These are phyloP conservation scores for Podospora conica DNA, from an alignment of 495 filamentous ascomycete genomes.

Conservation along the genomic window DNA sequence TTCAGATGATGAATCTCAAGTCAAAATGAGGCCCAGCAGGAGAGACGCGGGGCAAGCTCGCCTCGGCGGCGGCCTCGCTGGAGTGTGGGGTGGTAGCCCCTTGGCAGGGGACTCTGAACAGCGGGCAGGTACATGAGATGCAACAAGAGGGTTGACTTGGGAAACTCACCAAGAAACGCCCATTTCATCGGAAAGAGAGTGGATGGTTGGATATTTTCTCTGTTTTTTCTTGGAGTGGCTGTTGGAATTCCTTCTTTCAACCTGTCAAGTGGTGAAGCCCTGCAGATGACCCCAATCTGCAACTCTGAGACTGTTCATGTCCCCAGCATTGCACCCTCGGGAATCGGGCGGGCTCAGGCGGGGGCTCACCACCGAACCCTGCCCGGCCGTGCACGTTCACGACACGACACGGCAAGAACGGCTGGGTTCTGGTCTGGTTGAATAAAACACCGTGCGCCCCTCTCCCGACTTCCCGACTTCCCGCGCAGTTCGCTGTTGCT, in stretches of 20 bases:
- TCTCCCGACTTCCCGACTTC: not conserved
- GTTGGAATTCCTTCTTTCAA: not conserved
- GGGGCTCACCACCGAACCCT: too few species aligned
- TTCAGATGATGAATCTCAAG: not conserved
- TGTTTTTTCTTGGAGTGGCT: not conserved
- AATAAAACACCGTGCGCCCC: conserved; percentile 11
- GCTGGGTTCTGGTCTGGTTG: conserved; percentile 2
- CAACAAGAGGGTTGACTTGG: not conserved
- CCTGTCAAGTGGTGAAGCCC: not conserved
- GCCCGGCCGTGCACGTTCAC: not conserved
- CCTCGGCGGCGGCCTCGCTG: not conserved
- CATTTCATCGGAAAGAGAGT: not conserved
- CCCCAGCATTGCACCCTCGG: not conserved
- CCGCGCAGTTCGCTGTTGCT: not conserved
- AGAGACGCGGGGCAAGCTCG: not conserved
- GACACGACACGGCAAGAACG: conserved; percentile 2
- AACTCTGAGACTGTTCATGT: not conserved
- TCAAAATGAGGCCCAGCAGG: not conserved
- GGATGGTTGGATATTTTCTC: not conserved
- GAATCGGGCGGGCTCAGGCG: not conserved
- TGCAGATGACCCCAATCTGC: not conserved
- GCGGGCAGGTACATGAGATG: not conserved
- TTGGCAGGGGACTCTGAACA: not conserved
- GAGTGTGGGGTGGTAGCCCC: not conserved
- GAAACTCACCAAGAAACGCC: not conserved